Conservation (phyloP, 768 basidiomycete genomes). For the Lactarius trivialis region DNA sequence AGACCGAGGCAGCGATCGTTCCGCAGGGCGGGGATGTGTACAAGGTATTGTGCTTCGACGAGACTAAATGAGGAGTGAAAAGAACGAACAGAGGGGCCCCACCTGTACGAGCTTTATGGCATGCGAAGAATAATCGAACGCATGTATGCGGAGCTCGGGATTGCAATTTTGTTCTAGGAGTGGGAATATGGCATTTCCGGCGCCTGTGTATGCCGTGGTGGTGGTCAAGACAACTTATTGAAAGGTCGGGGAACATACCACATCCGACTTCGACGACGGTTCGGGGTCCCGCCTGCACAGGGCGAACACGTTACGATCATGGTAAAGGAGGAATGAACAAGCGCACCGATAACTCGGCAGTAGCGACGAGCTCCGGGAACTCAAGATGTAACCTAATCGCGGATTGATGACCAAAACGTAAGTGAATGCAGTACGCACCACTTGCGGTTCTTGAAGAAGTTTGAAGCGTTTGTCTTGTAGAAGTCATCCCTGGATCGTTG, state of each 20-base stretch:
- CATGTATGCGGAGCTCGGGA: constrained; percentile 61
- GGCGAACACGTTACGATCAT: neutral
- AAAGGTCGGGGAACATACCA: constrained; percentile 42
- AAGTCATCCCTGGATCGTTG: constrained; percentile 73
- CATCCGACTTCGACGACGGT: constrained; percentile 88
- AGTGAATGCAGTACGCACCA: constrained; percentile 44
- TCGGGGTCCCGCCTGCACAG: constrained; percentile 62
- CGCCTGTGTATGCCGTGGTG: constrained; percentile 44
- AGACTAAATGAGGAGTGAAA: neutral
- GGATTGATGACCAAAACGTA: neutral
- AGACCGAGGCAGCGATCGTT: constrained; percentile 70
- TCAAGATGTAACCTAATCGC: constrained; percentile 76
- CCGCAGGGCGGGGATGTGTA: constrained; percentile 66
- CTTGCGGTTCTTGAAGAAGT: constrained; percentile 93
- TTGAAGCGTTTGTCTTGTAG: constrained; percentile 76
- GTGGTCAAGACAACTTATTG: neutral
- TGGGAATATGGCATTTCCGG: constrained; percentile 93
- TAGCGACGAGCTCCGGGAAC: constrained; percentile 79
- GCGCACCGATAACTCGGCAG: constrained; percentile 38
- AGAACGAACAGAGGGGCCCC: constrained; percentile 15
- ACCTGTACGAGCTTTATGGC: constrained; percentile 90
- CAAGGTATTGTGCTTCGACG: constrained; percentile 56
- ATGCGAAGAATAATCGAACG: constrained; percentile 86
- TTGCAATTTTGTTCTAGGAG: constrained; percentile 80
- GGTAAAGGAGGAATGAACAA: neutral